A percentile compares a stretch with the other conserved stretches of the same genome.
These are phyloP conservation scores for Cynanchum wilfordii DNA, from an alignment of 257 asterid genomes.

Conservation along the genomic window DNA sequence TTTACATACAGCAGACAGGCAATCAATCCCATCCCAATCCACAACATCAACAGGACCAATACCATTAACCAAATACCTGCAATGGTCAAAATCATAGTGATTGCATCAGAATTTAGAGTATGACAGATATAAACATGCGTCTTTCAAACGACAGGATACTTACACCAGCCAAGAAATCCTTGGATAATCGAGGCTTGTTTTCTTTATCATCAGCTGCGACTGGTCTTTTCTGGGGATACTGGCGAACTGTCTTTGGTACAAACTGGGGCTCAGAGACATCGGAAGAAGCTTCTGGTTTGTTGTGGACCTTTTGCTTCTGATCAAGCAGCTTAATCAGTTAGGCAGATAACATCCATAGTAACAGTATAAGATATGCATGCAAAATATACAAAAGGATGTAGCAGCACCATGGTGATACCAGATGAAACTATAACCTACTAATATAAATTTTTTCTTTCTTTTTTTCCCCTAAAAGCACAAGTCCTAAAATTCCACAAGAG, in stretches of 20 bases:
- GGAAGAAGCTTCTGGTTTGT: constrained; percentile 22
- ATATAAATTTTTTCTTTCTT: no score
- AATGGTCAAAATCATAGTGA: neutral
- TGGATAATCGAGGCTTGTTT: constrained; percentile 45
- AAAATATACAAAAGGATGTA: neutral
- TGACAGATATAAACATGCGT: neutral
- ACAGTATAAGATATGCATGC: neutral
- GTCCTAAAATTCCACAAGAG: neutral
- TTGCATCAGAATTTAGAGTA: constrained; percentile 4
- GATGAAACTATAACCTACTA: neutral
- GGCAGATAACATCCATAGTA: neutral
- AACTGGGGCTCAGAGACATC: constrained; percentile 15
- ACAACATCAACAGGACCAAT: neutral
- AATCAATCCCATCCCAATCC: neutral
- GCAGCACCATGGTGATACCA: neutral
- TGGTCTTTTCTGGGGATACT: constrained; percentile 60
- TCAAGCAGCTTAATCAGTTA: constrained; percentile 8
- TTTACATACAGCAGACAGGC: neutral
- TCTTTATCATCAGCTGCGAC: constrained; percentile 38
- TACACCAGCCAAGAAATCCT: constrained; percentile 65
- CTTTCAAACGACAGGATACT: constrained; percentile 19
- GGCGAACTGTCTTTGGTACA: constrained; percentile 50
- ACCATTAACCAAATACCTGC: constrained; percentile 26
- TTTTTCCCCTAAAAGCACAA: no score
- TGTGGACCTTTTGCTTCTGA: constrained; percentile 68